Evolutionary conservation across 441 rosid species (phyloP), one percentile per base, ranked within the genome.

Genomic region (Dalechampia spathulata): DNA sequence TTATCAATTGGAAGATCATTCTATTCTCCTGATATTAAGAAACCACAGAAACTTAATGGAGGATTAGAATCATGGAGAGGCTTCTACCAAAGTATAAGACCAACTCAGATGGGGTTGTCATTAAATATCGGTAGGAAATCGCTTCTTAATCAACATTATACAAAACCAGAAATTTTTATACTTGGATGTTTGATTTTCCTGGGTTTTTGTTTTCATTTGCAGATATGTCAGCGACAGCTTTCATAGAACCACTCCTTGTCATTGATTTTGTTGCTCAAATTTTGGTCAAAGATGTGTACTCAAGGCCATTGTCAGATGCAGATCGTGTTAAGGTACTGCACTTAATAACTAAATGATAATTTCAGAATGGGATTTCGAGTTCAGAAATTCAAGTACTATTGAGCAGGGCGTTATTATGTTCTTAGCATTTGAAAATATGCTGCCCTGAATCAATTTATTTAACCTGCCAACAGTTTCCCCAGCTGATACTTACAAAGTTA

Each of bases 181-280:
- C 6, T 28, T 36, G 3, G 5, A 56, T 28, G 39, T 4, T 30
- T 40, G 21, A n/a, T n/a, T n/a, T n/a, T 48, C 49, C 21, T 11
- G 34, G 39, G 28, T 50, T 44, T 28, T n/a, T 25, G 27, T 13
- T 21, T 49, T 15, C 46, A 30, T 5, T 16, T 21, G 1, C 60
- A 89, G 96, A 89, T 67, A 83, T 86, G 96, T 86, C 96, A 48
- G 78, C 95, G 10, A 90, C 95, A 58, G 92, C 96, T 9, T 89
- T 89, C 50, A 89, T 89, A 6, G 92, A 89, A 76, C 87, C 96
- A 23, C 92, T 89, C 25, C 92, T 89, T 0, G 95, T 89, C 36
- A 72, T 83, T 28, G 95, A 89, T 68, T 89, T 82, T 61, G 90
- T 82, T 64, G 87, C 85, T 58, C 92, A 83, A 62, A 83, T 89